These are phyloP conservation scores for Leccinum uliginosum DNA, from an alignment of 768 basidiomycete species.

Conservation along the genomic window DNA sequence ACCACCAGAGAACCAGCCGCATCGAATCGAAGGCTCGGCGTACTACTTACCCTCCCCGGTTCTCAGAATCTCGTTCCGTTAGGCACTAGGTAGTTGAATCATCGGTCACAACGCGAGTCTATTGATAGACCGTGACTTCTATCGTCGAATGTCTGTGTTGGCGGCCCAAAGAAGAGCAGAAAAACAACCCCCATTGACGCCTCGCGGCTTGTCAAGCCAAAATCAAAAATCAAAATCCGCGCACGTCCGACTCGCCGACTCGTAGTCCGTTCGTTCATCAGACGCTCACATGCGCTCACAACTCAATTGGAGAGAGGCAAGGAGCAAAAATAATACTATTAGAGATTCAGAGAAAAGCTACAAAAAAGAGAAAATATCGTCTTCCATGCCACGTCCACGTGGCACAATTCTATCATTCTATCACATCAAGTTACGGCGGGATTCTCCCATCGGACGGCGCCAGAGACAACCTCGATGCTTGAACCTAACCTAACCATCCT, in stretches of 20 bases:
- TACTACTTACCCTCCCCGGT: neutral
- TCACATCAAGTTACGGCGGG: neutral
- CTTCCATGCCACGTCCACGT: conserved; percentile 3
- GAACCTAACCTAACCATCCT: conserved; percentile 9
- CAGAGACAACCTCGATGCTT: conserved; percentile 15
- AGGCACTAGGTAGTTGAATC: neutral
- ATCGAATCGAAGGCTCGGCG: neutral
- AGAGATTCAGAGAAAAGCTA: neutral
- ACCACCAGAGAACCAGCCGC: neutral
- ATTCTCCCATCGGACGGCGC: neutral
- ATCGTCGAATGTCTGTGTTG: neutral
- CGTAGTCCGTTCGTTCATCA: neutral
- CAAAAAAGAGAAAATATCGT: neutral
- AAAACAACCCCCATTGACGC: neutral
- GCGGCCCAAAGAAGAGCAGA: neutral
- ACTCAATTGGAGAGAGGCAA: neutral
- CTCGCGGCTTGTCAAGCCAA: neutral
- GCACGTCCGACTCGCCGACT: neutral
- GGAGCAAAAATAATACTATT: neutral
- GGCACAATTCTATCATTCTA: conserved; percentile 16
- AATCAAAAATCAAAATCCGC: neutral
- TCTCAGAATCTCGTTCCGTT: neutral
- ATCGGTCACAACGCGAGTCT: neutral
- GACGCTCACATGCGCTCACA: too few species aligned
- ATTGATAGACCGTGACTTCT: neutral